phyloP scores from a whole-genome alignment of 306 rosid species.

The Betula pendula region DNA sequence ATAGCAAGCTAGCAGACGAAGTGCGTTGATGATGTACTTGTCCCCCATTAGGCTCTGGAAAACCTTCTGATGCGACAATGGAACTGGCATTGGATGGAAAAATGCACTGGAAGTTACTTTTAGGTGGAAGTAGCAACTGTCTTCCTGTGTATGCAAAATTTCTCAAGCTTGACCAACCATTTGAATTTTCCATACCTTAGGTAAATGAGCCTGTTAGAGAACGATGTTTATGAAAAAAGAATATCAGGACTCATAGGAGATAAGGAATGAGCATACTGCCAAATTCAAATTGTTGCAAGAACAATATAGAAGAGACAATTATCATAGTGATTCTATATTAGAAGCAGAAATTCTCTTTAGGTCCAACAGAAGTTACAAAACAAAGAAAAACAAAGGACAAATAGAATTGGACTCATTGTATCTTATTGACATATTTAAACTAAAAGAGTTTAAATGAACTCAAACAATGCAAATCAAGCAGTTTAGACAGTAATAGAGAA shows the following conservation, averaged over 20 bases:
- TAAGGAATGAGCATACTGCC: no score
- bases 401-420: no score
- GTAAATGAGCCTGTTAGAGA: background rate
- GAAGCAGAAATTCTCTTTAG: no score
- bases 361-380: background rate
- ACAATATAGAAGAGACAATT: no score
- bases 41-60: slow-evolving; percentile 6
- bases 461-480: background rate
- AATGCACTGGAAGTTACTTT: slow-evolving; percentile 18
- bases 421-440: no score
- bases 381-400: background rate
- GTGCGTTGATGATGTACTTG: slow-evolving; percentile 28
- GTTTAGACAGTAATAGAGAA: no score
- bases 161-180: slow-evolving; percentile 18
- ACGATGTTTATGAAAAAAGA: background rate
- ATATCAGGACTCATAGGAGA: background rate
- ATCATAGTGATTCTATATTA: no score
- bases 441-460: background rate
- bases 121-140: slow-evolving; percentile 29
- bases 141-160: slow-evolving; percentile 27
- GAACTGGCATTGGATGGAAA: slow-evolving; percentile 11
- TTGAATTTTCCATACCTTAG: slow-evolving; percentile 30
- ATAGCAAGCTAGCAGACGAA: slow-evolving; percentile 25
- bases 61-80: slow-evolving; percentile 1
- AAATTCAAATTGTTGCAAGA: no score